Percentiles rank a stretch among this genome's conserved stretches.
These are phyloP conservation scores for Sordaria brevicollis DNA, from an alignment of 495 filamentous ascomycete genomes.

Conservation along the genomic window DNA sequence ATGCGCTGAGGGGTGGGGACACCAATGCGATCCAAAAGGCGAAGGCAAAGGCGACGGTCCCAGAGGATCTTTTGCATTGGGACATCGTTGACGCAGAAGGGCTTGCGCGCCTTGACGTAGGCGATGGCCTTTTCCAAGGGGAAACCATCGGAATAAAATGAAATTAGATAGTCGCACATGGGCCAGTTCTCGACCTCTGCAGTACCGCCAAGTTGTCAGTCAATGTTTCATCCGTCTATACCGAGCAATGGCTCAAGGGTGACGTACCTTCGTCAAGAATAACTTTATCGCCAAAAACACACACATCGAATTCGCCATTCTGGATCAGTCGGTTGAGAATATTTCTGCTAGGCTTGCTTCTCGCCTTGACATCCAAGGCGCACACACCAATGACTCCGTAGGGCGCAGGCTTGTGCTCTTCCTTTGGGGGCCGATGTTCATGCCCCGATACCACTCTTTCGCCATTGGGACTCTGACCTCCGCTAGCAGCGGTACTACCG, in stretches of 20 bases:
- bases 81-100: conserved; percentile 94
- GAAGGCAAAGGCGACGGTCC: conserved; percentile 85
- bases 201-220: conserved; percentile 7
- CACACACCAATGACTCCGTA: conserved; percentile 76
- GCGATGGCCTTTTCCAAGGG: conserved; percentile 94
- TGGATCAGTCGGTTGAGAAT: conserved; percentile 86
- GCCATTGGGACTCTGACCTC: conserved; percentile 50
- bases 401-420: conserved; percentile 40
- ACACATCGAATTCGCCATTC: conserved; percentile 87
- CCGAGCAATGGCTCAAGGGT: not conserved
- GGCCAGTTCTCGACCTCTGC: conserved; percentile 64
- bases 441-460: conserved; percentile 29
- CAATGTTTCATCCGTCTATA: not conserved
- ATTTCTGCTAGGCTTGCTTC: conserved; percentile 91
- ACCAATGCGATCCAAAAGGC: conserved; percentile 75
- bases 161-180: conserved; percentile 83
- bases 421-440: conserved; percentile 31
- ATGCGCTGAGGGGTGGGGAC: conserved; percentile 81
- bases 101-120: conserved; percentile 82
- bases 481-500: conserved; percentile 66
- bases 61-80: conserved; percentile 97
- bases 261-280: conserved; percentile 80
- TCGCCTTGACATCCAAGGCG: conserved; percentile 88
- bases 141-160: conserved; percentile 96
- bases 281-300: conserved; percentile 96